These are phyloP conservation scores for Mycena crocata DNA, from an alignment of 768 basidiomycete genomes.

Conservation along the genomic window DNA sequence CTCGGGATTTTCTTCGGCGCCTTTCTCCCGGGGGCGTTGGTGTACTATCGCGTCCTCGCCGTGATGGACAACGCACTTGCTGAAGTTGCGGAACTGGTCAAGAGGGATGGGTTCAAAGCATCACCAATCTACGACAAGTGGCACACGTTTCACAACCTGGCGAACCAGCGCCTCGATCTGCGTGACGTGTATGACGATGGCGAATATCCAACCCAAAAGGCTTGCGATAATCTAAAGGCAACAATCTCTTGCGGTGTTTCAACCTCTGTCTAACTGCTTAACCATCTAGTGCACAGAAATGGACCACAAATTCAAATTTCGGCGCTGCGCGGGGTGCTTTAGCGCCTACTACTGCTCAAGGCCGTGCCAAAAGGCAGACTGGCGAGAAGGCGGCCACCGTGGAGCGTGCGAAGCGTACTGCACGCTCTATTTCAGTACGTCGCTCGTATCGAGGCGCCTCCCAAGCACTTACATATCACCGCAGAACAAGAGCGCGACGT, in stretches of 20 bases:
- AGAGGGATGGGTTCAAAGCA: not conserved
- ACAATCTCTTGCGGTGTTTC: not conserved
- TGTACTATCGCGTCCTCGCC: not conserved
- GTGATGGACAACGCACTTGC: not conserved
- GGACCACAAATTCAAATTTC: not conserved
- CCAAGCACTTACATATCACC: not conserved
- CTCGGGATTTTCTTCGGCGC: not conserved
- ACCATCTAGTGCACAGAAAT: not conserved
- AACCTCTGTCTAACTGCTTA: not conserved
- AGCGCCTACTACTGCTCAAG: not conserved
- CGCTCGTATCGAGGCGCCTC: no score
- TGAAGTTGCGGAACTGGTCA: not conserved
- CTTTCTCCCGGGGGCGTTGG: not conserved
- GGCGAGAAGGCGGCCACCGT: conserved; percentile 7
- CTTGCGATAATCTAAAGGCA: conserved; percentile 4
- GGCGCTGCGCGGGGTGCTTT: not conserved
- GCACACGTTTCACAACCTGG: not conserved
- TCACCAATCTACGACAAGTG: not conserved
- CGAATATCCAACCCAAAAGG: not conserved
- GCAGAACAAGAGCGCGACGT: not conserved
- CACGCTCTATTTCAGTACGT: not conserved
- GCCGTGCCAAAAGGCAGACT: not conserved
- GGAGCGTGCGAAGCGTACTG: not conserved
- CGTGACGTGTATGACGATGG: not conserved
- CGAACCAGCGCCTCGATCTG: not conserved